Evolutionary conservation across 257 asterid genomes (phyloP), one percentile per base, ranked within the genome.

Genomic region (Ajuga chamaepitys): DNA sequence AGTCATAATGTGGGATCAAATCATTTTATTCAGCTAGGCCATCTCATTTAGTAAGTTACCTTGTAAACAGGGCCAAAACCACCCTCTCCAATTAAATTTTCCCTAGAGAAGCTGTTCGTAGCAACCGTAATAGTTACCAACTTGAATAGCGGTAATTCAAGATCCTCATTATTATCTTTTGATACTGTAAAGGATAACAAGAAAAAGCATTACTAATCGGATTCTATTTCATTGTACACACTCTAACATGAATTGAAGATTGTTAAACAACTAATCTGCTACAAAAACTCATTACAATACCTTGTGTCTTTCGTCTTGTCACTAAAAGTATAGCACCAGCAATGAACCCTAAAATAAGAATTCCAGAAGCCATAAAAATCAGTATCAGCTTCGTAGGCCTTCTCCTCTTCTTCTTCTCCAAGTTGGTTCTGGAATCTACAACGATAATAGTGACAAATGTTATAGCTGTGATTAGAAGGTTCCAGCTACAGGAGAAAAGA

Each of bases 61-160:
- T 24, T 37, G 74, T 80, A 80, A 40, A 82, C 83, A 22, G 78
- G 73, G 17, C 88, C 85, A 21, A 77, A 82, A 8, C 88, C 75
- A 14, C 79, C 79, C 28, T 37, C 58, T 5, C 79, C 75, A 17
- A 74, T 56, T n/a, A 20, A 53, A 37, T 81, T 81, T 40, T 75
- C 67, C 17, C 3, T 14, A 11, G 81, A 74, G 64, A 82, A 82
- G 64, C 73, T 67, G 9, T 67, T 69, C 11, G 85, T 77, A 3
- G 88, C 88, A 16, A 45, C 59, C 53, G 56, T 16, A 45, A 82
- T 28, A 17, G 68, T 65, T 4, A 57, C 80, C 70, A 30, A 42
- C 35, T 66, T 35, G 35, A 75, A 72, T 22, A 62, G 26, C 30
- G 84, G 81, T 28, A 72, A 70, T 11, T 79, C 81, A 11, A 59